Conservation (phyloP, 345 rosid species). For the Gynandropsis gynandra region DNA sequence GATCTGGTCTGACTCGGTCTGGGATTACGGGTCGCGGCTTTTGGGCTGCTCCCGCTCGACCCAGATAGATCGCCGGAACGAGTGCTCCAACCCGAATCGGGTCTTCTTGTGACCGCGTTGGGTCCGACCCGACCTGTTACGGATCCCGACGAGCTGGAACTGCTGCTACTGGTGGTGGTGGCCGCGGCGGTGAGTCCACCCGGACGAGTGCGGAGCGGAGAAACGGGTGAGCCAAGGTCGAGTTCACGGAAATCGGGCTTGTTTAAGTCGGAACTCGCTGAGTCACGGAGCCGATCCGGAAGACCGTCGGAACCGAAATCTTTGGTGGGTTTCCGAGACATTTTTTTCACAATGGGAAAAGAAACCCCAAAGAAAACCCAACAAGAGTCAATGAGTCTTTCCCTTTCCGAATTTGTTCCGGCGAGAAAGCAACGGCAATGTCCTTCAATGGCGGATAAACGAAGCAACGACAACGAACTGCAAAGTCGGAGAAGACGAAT, state of each 20-base stretch:
- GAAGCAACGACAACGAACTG: constrained; percentile 10
- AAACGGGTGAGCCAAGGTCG: constrained; percentile 95
- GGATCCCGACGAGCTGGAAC: constrained; percentile 87
- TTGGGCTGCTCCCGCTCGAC: constrained; percentile 50
- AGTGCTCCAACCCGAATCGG: constrained; percentile 38
- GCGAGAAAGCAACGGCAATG: constrained; percentile 32
- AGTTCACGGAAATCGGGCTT: constrained; percentile 95
- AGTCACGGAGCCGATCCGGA: constrained; percentile 51
- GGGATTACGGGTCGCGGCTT: constrained; percentile 23
- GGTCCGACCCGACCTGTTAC: constrained; percentile 42
- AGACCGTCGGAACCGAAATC: constrained; percentile 34
- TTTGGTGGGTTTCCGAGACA: constrained; percentile 53
- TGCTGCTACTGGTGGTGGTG: constrained; percentile 43
- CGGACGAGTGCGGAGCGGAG: constrained; percentile 67
- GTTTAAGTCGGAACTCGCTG: constrained; percentile 50
- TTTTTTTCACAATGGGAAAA: constrained; percentile 20
- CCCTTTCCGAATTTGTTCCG: constrained; percentile 5
- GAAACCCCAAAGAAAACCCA: constrained; percentile 18
- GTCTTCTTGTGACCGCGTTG: constrained; percentile 29
- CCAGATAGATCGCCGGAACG: constrained; percentile 64
- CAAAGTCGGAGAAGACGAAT: constrained; percentile 25
- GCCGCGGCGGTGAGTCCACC: constrained; percentile 37
- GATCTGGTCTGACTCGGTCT: constrained; percentile 52
- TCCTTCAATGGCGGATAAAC: constrained; percentile 20
- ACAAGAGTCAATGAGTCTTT: not conserved